Percentiles rank a stretch among this genome's conserved stretches.
Conservation (phyloP, 129 eudicot species). For the Gnaphalium uliginosum region DNA sequence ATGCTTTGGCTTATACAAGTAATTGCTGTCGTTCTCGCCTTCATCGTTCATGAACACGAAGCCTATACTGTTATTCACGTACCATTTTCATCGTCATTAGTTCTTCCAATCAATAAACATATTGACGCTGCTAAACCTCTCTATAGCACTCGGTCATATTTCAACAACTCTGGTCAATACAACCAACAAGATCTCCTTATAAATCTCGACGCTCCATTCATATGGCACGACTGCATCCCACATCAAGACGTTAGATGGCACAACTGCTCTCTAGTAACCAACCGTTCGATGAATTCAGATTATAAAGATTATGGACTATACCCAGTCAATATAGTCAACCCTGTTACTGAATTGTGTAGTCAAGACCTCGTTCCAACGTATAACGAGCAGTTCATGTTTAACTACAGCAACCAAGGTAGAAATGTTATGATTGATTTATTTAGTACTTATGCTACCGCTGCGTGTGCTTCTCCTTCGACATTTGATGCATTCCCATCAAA, state of each 20-base stretch:
- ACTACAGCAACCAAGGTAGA: not conserved
- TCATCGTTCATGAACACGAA: not conserved
- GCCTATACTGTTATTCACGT: not conserved
- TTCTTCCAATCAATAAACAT: constrained; percentile 15
- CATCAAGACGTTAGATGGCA: constrained; percentile 1
- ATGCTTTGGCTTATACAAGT: constrained; percentile 7
- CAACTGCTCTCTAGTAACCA: constrained; percentile 4
- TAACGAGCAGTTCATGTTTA: not conserved
- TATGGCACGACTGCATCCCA: constrained; percentile 4
- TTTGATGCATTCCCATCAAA: not conserved
- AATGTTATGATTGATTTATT: not conserved
- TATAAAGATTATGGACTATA: constrained; percentile 5
- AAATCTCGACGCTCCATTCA: constrained; percentile 23
- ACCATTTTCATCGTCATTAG: not conserved
- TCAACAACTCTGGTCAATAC: not conserved
- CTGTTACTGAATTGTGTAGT: not conserved
- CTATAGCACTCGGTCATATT: not conserved
- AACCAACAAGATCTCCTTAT: not conserved
- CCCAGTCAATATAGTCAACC: constrained; percentile 9
- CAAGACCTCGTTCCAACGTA: not conserved
- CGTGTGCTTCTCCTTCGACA: not conserved
- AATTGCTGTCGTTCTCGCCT: constrained; percentile 4
- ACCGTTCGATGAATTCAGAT: not conserved
- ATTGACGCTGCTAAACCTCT: constrained; percentile 19
- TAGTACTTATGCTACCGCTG: not conserved